Percentiles rank a stretch among this genome's conserved stretches.
Evolutionary conservation across 345 rosid genomes (phyloP).

Genomic region (Heritiera littoralis): DNA sequence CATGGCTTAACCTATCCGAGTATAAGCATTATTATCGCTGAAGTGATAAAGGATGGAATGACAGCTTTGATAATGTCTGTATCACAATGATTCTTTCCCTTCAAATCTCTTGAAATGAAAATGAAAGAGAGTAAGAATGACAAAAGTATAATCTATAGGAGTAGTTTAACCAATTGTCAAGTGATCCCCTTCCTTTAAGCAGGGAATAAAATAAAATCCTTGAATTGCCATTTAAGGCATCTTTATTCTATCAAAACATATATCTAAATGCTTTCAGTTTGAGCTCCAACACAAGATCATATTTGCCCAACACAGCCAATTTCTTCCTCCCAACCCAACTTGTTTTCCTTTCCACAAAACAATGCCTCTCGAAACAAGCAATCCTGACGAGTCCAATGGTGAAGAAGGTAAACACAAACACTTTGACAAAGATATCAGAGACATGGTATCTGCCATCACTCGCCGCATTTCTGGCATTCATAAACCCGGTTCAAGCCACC

Average conservation of each 20-base stretch:
- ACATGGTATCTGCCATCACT: conserved; percentile 56
- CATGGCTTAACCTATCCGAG: not conserved
- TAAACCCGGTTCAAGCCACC: conserved; percentile 48
- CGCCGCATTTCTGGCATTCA: conserved; percentile 35
- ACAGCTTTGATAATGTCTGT: not conserved
- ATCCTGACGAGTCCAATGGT: conserved; percentile 24
- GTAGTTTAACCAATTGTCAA: conserved; percentile 37
- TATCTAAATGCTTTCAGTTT: not conserved
- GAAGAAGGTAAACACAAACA: conserved; percentile 33
- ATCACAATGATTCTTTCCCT: conserved; percentile 8
- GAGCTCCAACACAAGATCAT: not conserved
- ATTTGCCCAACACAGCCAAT: not conserved
- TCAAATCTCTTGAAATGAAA: conserved; percentile 9
- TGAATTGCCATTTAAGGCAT: conserved; percentile 43
- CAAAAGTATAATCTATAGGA: conserved; percentile 12
- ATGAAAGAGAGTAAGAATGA: not conserved
- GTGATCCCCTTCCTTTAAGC: conserved; percentile 30
- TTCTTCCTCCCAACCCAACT: conserved; percentile 10
- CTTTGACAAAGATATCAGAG: conserved; percentile 39
- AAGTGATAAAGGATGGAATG: not conserved
- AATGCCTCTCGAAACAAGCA: conserved; percentile 42
- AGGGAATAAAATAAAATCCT: conserved; percentile 29
- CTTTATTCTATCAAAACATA: conserved; percentile 31
- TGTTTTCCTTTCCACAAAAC: not conserved
- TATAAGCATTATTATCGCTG: not conserved